Evolutionary conservation across 2,329 filamentous ascomycete species (phyloP).

Genomic region (Raffaelea arxii): DNA sequence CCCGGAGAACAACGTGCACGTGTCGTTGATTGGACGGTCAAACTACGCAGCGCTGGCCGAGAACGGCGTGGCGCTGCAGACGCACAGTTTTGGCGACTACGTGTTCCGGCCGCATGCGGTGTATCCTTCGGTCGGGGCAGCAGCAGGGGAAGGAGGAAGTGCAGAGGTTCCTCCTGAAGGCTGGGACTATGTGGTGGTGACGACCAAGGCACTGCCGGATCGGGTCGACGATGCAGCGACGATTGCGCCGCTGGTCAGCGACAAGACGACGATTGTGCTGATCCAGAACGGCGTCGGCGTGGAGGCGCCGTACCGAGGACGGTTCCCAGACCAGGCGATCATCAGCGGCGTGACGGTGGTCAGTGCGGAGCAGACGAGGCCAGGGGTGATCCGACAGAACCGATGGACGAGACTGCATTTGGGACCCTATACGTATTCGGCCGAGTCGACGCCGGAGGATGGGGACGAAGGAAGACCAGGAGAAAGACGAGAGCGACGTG

Average conservation of each 20-base stretch:
- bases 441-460: conserved; percentile 7
- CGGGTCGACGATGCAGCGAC: conserved; percentile 49
- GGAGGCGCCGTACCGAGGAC: conserved; percentile 52
- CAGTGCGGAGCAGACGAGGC: conserved; percentile 54
- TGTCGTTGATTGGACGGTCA: conserved; percentile 64
- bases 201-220: conserved; percentile 62
- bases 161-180: neutral
- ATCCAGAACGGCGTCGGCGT: conserved; percentile 66
- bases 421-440: conserved; percentile 49
- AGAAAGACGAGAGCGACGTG: neutral
- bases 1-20: conserved; percentile 40
- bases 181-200: conserved; percentile 57
- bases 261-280: conserved; percentile 48
- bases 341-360: conserved; percentile 61
- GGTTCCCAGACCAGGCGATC: conserved; percentile 52
- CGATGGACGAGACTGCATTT: conserved; percentile 65
- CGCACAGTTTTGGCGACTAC: conserved; percentile 58
- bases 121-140: conserved; percentile 50
- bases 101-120: conserved; percentile 50
- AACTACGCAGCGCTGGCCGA: conserved; percentile 57
- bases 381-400: conserved; percentile 58
- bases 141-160: conserved; percentile 4
- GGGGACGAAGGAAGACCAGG: too few species aligned
- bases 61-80: conserved; percentile 54
- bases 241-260: conserved; percentile 48